These are phyloP conservation scores for Magnaporthiopsis rhizophila DNA, from an alignment of 2,329 filamentous ascomycete genomes.

Conservation along the genomic window DNA sequence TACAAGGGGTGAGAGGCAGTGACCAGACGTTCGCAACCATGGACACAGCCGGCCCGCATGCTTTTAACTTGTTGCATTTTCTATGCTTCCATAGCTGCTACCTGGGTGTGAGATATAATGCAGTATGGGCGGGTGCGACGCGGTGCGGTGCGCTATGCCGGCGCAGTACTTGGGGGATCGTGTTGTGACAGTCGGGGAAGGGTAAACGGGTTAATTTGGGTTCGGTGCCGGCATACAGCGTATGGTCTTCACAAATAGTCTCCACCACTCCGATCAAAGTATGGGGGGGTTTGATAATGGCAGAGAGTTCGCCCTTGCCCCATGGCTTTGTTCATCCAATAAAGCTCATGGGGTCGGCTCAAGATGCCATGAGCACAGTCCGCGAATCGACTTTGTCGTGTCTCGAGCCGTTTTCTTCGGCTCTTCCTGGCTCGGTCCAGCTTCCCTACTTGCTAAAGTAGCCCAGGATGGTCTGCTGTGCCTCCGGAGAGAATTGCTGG, in stretches of 20 bases:
- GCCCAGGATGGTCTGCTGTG: conserved; percentile 69
- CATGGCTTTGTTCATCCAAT: not conserved
- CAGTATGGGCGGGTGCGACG: not conserved
- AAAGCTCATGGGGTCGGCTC: not conserved
- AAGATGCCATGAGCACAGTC: not conserved
- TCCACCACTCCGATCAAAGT: not conserved
- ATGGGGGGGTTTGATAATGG: not conserved
- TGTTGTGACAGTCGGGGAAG: not conserved
- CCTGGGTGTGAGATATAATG: not conserved
- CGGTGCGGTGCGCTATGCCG: not conserved
- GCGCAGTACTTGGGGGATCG: not conserved
- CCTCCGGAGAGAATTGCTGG: conserved; percentile 66
- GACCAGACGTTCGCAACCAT: not conserved
- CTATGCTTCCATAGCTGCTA: not conserved
- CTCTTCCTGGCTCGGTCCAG: not conserved
- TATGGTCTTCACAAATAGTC: not conserved
- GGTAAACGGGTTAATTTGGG: not conserved
- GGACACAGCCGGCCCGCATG: not conserved
- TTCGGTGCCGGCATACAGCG: not conserved
- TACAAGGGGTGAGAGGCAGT: no score
- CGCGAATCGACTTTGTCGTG: not conserved
- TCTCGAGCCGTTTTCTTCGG: not conserved
- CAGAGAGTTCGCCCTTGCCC: not conserved
- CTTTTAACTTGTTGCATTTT: not conserved
- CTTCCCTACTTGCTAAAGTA: conserved; percentile 46